A percentile compares a stretch with the other conserved stretches of the same genome.
These are phyloP conservation scores for Colletotrichum limetticola DNA, from an alignment of 2,329 filamentous ascomycete species.

Conservation along the genomic window DNA sequence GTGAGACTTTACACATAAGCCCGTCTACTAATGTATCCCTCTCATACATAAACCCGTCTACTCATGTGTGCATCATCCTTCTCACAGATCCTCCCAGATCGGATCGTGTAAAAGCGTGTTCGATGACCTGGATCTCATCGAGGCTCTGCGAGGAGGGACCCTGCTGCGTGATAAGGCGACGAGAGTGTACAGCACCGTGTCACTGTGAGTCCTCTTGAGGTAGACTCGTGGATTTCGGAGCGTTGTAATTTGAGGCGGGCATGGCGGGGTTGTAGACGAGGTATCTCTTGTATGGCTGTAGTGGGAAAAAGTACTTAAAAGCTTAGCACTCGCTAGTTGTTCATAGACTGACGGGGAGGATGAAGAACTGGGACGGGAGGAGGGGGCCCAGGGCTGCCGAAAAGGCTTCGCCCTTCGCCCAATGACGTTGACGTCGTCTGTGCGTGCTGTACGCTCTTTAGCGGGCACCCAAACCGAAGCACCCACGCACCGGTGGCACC, in stretches of 20 bases:
- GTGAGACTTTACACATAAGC: background rate
- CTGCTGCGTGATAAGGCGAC: background rate
- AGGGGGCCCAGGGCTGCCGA: background rate
- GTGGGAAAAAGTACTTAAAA: background rate
- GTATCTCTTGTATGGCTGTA: too few relatives aligned
- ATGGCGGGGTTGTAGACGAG: background rate
- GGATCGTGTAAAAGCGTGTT: background rate
- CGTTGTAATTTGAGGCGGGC: background rate
- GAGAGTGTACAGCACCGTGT: background rate
- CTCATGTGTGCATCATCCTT: too few relatives aligned
- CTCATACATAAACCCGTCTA: background rate
- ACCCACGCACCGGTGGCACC: background rate
- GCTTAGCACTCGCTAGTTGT: background rate
- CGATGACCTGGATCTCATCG: background rate
- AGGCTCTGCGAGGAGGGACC: background rate
- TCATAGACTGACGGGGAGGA: background rate
- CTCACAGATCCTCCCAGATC: background rate
- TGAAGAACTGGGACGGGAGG: background rate
- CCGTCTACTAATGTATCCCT: background rate
- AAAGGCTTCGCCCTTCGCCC: slow-evolving; percentile 1
- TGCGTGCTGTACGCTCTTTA: slow-evolving; percentile 21
- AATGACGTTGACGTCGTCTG: slow-evolving; percentile 22
- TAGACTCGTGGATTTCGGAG: background rate
- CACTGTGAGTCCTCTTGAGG: background rate
- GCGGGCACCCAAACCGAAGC: slow-evolving; percentile 2